Evolutionary conservation across 1,284 basidiomycete genomes (phyloP).

Genomic region (Trichosporon ovoides): DNA sequence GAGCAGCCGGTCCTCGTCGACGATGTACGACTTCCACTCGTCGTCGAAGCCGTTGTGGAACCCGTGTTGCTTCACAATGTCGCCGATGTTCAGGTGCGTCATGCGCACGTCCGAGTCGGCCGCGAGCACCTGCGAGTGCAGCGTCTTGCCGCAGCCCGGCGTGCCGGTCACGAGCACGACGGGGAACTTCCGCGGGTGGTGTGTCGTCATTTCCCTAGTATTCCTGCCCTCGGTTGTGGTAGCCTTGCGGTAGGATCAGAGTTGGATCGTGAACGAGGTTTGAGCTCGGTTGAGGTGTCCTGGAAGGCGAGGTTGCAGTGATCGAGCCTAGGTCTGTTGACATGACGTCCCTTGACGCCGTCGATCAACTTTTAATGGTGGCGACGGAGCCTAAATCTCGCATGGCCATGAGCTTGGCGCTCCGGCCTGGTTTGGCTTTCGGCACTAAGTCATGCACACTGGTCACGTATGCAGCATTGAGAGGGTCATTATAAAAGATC

Average conservation of each 20-base stretch:
- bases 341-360: no score
- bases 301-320: no score
- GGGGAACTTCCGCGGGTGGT: slow-evolving; percentile 54
- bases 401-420: neutral
- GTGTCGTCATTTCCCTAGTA: slow-evolving; percentile 43
- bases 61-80: slow-evolving; percentile 75
- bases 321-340: no score
- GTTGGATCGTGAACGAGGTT: no score
- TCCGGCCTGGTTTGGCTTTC: no score
- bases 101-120: slow-evolving; percentile 56
- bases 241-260: neutral
- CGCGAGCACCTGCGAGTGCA: slow-evolving; percentile 73
- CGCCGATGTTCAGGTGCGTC: slow-evolving; percentile 78
- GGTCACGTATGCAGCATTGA: no score
- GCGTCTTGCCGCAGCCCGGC: slow-evolving; percentile 71
- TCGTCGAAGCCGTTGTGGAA: slow-evolving; percentile 86
- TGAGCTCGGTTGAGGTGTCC: no score
- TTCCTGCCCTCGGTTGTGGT: neutral
- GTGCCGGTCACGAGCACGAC: slow-evolving; percentile 88
- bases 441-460: no score
- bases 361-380: neutral
- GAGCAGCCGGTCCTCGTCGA: slow-evolving; percentile 92
- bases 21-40: slow-evolving; percentile 89
- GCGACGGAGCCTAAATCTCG: neutral
- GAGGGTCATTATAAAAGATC: no score